Evolutionary conservation across 352 stramenopile genomes (phyloP).

Genomic region (Pseudoperonospora humuli): DNA sequence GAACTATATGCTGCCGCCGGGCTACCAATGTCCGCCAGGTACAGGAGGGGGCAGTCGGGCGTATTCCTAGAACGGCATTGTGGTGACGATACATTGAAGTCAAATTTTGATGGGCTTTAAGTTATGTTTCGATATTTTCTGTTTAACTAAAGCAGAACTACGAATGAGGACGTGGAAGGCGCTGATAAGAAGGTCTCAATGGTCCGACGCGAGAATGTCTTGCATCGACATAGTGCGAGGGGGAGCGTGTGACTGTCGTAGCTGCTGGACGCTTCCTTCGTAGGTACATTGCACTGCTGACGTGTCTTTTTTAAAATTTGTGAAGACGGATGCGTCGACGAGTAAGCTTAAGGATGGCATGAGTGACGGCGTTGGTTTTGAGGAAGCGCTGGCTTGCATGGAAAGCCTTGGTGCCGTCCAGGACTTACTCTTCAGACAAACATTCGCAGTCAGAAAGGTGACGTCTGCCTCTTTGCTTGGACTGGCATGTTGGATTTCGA

Average conservation of each 20-base stretch:
- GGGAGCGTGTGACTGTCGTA: conserved; percentile 6
- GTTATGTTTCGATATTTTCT: conserved; percentile 25
- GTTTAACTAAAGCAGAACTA: conserved; percentile 15
- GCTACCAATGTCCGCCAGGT: conserved; percentile 76
- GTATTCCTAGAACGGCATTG: conserved; percentile 35
- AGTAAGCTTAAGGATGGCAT: conserved; percentile 65
- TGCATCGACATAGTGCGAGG: conserved; percentile 65
- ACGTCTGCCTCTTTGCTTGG: conserved; percentile 22
- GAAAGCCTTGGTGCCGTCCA: conserved; percentile 17
- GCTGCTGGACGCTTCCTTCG: conserved; percentile 4
- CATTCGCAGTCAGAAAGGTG: conserved; percentile 2
- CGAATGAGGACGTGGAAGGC: conserved; percentile 1
- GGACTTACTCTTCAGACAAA: conserved; percentile 9
- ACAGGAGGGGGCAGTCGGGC: conserved; percentile 59
- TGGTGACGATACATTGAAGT: conserved; percentile 6
- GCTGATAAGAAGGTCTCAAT: conserved; percentile 13
- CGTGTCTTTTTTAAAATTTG: conserved; percentile 47
- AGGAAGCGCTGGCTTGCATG: not conserved
- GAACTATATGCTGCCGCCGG: conserved; percentile 73
- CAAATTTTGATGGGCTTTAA: conserved; percentile 7
- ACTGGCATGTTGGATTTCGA: conserved; percentile 39
- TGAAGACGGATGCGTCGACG: conserved; percentile 62
- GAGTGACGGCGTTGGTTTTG: conserved; percentile 3
- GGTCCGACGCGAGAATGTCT: conserved; percentile 44
- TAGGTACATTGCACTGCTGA: conserved; percentile 5